phyloP scores from a whole-genome alignment of 345 rosid species.

The Nephelium lappaceum region DNA sequence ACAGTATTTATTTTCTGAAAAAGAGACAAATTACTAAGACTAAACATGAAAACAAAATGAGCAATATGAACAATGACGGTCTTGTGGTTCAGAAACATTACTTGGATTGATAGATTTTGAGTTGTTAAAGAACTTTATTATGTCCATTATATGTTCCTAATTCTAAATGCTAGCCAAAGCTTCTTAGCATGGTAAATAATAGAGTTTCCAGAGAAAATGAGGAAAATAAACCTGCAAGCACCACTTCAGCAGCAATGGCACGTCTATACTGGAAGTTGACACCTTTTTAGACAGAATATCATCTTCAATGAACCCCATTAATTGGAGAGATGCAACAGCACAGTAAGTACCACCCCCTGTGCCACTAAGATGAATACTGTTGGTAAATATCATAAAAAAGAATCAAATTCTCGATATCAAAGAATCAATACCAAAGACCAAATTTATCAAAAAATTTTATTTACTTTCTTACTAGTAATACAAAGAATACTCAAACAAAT shows the following conservation, averaged over 20 bases:
- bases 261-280: slow-evolving; percentile 46
- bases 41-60: slow-evolving; percentile 1
- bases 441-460: background rate
- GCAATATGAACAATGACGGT: background rate
- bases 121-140: background rate
- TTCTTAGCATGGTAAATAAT: background rate
- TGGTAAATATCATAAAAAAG: slow-evolving; percentile 35
- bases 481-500: slow-evolving; percentile 1
- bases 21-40: background rate
- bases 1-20: background rate
- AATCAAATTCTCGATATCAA: background rate
- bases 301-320: slow-evolving; percentile 82
- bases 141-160: background rate
- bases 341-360: slow-evolving; percentile 97
- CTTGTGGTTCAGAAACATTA: slow-evolving; percentile 3
- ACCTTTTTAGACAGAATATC: slow-evolving; percentile 50
- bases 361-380: slow-evolving; percentile 48
- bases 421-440: background rate
- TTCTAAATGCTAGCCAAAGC: background rate
- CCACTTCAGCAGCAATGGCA: slow-evolving; percentile 70
- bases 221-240: slow-evolving; percentile 58
- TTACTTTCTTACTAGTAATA: background rate
- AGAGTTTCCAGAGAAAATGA: slow-evolving; percentile 19
- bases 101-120: slow-evolving; percentile 5
- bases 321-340: slow-evolving; percentile 82